Evolutionary conservation across 306 rosid genomes (phyloP).

Genomic region (Ziziphus jujuba): DNA sequence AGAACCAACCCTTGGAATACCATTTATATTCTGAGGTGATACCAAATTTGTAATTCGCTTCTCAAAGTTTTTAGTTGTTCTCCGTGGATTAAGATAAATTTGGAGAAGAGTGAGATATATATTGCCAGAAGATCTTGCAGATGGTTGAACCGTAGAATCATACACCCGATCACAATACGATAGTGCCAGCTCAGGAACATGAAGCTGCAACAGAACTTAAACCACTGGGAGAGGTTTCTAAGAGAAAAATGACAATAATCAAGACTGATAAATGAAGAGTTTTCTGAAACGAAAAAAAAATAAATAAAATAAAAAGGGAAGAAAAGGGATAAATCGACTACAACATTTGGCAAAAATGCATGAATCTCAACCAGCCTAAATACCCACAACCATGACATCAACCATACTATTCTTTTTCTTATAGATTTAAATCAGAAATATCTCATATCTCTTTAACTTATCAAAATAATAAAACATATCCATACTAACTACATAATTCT

Average conservation of each 20-base stretch:
- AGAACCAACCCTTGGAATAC: constrained; percentile 54
- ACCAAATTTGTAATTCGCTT: constrained; percentile 68
- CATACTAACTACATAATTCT: too few relatives aligned
- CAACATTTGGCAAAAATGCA: too few relatives aligned
- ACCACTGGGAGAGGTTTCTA: constrained; percentile 19
- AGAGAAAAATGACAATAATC: constrained; percentile 15
- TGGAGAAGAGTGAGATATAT: constrained; percentile 86
- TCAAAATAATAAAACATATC: too few relatives aligned
- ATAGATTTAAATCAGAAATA: too few relatives aligned
- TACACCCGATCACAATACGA: constrained; percentile 90
- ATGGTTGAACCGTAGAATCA: constrained; percentile 51
- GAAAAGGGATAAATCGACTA: too few relatives aligned
- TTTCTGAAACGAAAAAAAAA: too few relatives aligned
- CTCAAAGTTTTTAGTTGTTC: constrained; percentile 74
- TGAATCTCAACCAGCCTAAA: too few relatives aligned
- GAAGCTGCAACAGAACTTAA: constrained; percentile 56
- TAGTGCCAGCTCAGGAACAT: constrained; percentile 82
- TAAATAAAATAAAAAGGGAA: too few relatives aligned
- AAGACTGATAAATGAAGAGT: too few relatives aligned
- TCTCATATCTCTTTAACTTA: too few relatives aligned
- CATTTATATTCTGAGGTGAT: constrained; percentile 52
- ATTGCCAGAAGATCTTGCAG: constrained; percentile 68
- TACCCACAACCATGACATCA: too few relatives aligned
- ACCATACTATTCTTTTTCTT: too few relatives aligned
- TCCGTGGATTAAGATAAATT: constrained; percentile 86